phyloP scores from a whole-genome alignment of 768 basidiomycete genomes.

The Rhizopogon salebrosus region DNA sequence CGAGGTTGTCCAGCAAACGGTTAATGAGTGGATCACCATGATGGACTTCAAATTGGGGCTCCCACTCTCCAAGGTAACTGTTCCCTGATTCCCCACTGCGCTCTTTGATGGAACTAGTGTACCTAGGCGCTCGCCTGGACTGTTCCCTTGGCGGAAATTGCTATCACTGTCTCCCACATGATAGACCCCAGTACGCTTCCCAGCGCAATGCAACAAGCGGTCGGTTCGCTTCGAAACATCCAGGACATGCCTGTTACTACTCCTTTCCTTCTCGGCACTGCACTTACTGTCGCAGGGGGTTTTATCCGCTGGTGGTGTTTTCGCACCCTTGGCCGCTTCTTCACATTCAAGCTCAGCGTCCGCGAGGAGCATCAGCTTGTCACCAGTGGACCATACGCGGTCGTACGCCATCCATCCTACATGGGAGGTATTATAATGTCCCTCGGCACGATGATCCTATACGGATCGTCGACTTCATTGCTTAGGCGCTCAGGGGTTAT shows the following conservation, averaged over 20 bases:
- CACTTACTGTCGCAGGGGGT: conserved; percentile 31
- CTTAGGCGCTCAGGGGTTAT: too few relatives aligned
- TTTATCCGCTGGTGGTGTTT: conserved; percentile 39
- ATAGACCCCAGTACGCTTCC: too few relatives aligned
- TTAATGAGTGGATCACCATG: background rate
- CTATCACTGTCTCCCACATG: conserved; percentile 22
- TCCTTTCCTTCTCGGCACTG: conserved; percentile 28
- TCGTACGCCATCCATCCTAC: conserved; percentile 18
- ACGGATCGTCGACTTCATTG: background rate
- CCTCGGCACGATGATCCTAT: conserved; percentile 5
- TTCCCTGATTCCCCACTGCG: background rate
- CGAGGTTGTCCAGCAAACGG: conserved; percentile 18
- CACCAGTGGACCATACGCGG: conserved; percentile 11
- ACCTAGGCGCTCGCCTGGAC: conserved; percentile 34
- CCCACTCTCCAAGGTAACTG: too few relatives aligned
- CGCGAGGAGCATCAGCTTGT: conserved; percentile 25
- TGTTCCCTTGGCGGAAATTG: conserved; percentile 32
- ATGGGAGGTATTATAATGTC: conserved; percentile 9
- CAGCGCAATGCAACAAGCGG: too few relatives aligned
- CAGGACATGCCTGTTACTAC: background rate
- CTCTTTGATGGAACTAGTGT: background rate
- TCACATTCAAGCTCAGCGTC: conserved; percentile 51
- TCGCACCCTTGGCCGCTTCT: conserved; percentile 39
- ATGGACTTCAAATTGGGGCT: too few relatives aligned
- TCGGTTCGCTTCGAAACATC: too few relatives aligned